Evolutionary conservation across 768 basidiomycete genomes (phyloP).

Genomic region (Pleurotus pulmonarius): DNA sequence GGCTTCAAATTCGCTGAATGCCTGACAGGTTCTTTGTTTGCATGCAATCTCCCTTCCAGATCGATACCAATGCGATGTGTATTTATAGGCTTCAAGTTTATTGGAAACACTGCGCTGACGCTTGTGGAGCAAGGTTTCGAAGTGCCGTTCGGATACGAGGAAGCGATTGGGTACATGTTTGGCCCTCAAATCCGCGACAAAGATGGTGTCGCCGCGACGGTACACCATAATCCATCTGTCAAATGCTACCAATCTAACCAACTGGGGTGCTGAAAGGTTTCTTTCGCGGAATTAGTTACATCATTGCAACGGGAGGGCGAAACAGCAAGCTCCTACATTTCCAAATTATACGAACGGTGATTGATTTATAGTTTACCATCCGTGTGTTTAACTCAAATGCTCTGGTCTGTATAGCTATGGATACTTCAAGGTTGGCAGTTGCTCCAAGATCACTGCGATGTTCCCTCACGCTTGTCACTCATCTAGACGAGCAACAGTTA

Average conservation of each 20-base stretch:
- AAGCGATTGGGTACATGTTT: conserved; percentile 92
- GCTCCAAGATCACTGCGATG: too few relatives aligned
- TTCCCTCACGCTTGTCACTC: background rate
- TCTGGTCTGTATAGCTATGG: conserved; percentile 52
- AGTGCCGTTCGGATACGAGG: conserved; percentile 84
- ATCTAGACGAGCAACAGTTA: conserved; percentile 77
- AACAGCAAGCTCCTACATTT: conserved; percentile 54
- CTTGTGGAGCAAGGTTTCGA: conserved; percentile 65
- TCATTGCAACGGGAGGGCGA: conserved; percentile 46
- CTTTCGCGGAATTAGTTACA: conserved; percentile 66
- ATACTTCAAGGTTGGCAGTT: conserved; percentile 58
- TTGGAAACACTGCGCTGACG: conserved; percentile 76
- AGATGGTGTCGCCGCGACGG: conserved; percentile 82
- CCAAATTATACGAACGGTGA: conserved; percentile 60
- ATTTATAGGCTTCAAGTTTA: conserved; percentile 77
- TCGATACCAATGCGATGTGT: conserved; percentile 8
- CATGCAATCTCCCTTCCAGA: conserved; percentile 6
- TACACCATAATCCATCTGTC: conserved; percentile 23
- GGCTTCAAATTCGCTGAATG: conserved; percentile 86
- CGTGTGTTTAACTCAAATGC: background rate
- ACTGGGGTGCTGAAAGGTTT: conserved; percentile 35
- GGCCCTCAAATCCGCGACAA: conserved; percentile 79
- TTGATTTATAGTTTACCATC: conserved; percentile 5
- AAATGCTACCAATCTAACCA: background rate
- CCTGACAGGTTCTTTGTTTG: conserved; percentile 57